Base-by-base conservation (phyloP, 441 rosid species). In the Erodium texanum region DNA sequence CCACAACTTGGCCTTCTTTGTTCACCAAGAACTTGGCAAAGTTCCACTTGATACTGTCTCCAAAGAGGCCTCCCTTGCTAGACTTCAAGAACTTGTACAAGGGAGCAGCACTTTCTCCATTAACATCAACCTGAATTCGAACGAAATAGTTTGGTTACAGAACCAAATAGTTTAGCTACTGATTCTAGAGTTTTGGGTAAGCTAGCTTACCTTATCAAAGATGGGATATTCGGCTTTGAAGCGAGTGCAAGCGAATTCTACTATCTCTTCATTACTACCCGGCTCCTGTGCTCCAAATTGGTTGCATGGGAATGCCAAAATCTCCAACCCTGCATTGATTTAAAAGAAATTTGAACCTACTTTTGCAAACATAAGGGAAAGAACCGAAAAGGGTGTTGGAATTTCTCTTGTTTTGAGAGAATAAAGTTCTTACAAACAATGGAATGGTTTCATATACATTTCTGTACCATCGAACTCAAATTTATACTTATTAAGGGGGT, bases 141-240 rank as follows among this genome's bases (percentile, higher is more conserved):
- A 45, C 56, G n/a, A 32, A 3, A 18, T 58, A 22, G 36, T 64
- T 58, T 66, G 24, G 8, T 43, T n/a, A 8, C 18, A 1, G 12
- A 2, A 45, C n/a, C n/a, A n/a, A n/a, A n/a, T n/a, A n/a, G n/a
- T n/a, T n/a, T n/a, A n/a, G n/a, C n/a, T n/a, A n/a, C 34, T 29
- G 34, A 2, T 29, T 29, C 34, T 29, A 3, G 34, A 29, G 34
- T 29, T 29, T 29, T 29, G 34, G 34, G 48, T 41, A 14, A 41
- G 48, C 48, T 23, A n/a, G n/a, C n/a, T 66, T 29, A 84, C 93
- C 86, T 86, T 88, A 72, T 84, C 85, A 68, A 88, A 88, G 24
- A 86, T 82, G 1, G 93, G 90, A 79, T 77, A 88, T 79, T 88
- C 93, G 0, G 93, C 90, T 78, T 88, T 88, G 73, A 86, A 88